Evolutionary conservation across 306 rosid species (phyloP).

Genomic region (Rosa multiflora): DNA sequence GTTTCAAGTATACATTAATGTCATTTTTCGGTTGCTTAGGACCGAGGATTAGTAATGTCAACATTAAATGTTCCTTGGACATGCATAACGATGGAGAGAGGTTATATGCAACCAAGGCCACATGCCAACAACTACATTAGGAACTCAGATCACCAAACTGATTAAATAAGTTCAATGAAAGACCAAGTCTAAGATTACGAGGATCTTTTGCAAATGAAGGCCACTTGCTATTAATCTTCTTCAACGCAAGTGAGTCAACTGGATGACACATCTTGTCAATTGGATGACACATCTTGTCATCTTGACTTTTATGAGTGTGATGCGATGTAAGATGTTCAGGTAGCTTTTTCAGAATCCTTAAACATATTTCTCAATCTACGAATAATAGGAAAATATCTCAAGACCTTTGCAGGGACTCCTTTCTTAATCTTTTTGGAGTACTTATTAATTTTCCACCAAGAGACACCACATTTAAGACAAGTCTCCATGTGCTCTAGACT

Average conservation of each 20-base stretch:
- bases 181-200: neutral
- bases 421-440: neutral
- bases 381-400: neutral
- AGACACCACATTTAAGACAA: neutral
- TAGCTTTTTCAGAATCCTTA: neutral
- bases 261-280: no score
- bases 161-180: neutral
- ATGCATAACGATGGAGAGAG: neutral
- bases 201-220: neutral
- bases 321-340: neutral
- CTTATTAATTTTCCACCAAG: conserved; percentile 3
- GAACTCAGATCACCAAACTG: neutral
- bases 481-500: neutral
- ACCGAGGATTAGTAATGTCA: neutral
- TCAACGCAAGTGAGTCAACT: conserved; percentile 1
- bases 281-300: neutral
- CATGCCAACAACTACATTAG: conserved; percentile 12
- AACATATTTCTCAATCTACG: neutral
- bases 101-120: conserved; percentile 1
- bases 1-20: conserved; percentile 6
- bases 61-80: conserved; percentile 6
- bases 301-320: neutral
- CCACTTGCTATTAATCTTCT: neutral
- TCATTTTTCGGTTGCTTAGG: neutral
- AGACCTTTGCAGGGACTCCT: neutral